phyloP scores from a whole-genome alignment of 495 filamentous ascomycete genomes.

The Penicillium bialowiezense region DNA sequence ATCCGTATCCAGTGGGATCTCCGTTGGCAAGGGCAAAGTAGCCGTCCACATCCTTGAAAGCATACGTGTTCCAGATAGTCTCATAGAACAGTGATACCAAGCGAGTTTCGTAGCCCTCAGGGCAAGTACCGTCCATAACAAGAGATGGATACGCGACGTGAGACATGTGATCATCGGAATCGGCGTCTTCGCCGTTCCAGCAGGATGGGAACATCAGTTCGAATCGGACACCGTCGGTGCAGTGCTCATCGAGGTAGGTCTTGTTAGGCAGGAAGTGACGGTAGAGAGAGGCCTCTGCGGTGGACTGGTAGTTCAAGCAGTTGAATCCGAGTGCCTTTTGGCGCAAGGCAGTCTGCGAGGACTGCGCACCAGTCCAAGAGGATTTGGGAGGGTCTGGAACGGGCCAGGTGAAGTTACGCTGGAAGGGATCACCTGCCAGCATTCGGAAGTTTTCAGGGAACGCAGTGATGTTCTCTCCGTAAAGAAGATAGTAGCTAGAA shows the following conservation, averaged over 20 bases:
- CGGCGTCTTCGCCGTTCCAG: constrained; percentile 74
- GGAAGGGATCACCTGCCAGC: constrained; percentile 71
- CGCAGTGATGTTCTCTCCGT: constrained; percentile 60
- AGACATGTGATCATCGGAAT: constrained; percentile 59
- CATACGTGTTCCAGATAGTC: constrained; percentile 78
- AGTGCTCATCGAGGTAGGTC: constrained; percentile 70
- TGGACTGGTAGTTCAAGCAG: constrained; percentile 70
- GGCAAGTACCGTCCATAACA: constrained; percentile 76
- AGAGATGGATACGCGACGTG: constrained; percentile 77
- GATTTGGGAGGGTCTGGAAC: constrained; percentile 73
- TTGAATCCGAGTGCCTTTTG: constrained; percentile 90
- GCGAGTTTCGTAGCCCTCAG: constrained; percentile 64
- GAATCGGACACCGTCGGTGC: constrained; percentile 70
- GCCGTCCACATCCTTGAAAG: constrained; percentile 64
- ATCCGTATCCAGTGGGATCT: constrained; percentile 77
- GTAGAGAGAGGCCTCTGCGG: constrained; percentile 66
- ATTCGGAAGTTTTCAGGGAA: constrained; percentile 82
- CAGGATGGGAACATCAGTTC: constrained; percentile 91
- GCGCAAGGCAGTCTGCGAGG: constrained; percentile 61
- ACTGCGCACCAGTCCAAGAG: constrained; percentile 57
- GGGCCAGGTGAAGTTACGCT: constrained; percentile 69
- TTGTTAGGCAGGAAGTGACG: constrained; percentile 82
- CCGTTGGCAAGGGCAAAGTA: constrained; percentile 80
- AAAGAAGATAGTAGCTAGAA: constrained; percentile 70
- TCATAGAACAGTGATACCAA: constrained; percentile 79